Evolutionary conservation across 495 filamentous ascomycete genomes (phyloP), one percentile per base, ranked within the genome.

Genomic region (Talaromyces ruber): DNA sequence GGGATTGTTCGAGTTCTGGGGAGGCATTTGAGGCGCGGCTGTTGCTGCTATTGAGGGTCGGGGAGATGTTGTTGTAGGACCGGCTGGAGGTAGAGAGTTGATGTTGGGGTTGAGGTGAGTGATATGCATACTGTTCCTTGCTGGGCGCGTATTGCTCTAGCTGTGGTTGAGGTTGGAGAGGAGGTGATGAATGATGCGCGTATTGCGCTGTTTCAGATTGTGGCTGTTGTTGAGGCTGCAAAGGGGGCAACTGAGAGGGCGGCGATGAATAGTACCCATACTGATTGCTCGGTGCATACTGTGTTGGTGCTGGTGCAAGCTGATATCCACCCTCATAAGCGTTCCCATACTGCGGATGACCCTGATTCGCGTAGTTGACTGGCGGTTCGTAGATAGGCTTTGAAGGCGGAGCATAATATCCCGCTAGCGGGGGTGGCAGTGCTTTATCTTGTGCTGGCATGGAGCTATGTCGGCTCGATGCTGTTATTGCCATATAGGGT

Each of bases 321-420:
- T 28, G 51, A 21, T 47, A 47, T 3, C 43, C 43, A 22, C 8
- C 22, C 8, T 7, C 12, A 57, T 16, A 30, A 18, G 28, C n/a
- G 28, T 34, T 57, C 24, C 18, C 21, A 11, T 57, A n/a, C 11
- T 30, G 29, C n/a, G 54, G 18, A 34, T 57, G 34, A 7, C 14
- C 12, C 28, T 30, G 54, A 2, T 57, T 28, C 26, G 28, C 26
- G 29, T 57, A 57, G 8, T 34, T 57, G 21, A 25, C 29, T 12
- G 54, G 21, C 11, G 26, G 22, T 54, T 54, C 51, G 24, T 54
- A 28, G 21, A 28, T 12, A 26, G 22, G 22, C 51, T 54, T 54
- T 1, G 51, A 54, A 16, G 29, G 24, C 4, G 72, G 74, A 32
- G 70, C 71, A 58, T 74, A 76, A 60, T 71, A 76, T 11, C 70